phyloP scores from a whole-genome alignment of 2,329 filamentous ascomycete genomes.

The Arthroderma sp. region DNA sequence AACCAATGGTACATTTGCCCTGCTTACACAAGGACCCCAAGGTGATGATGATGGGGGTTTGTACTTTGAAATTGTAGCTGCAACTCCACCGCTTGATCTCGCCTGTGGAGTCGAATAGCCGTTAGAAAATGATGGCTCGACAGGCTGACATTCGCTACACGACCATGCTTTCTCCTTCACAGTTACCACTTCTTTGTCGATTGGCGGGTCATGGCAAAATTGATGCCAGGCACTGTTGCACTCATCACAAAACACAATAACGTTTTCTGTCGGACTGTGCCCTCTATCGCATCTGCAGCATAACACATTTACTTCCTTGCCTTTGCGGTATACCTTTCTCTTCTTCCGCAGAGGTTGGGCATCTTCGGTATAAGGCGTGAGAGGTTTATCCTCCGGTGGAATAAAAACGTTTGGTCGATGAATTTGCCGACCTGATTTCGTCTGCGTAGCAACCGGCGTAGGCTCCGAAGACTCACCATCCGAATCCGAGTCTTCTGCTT shows the following conservation, averaged over 20 bases:
- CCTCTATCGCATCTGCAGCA: slow-evolving; percentile 63
- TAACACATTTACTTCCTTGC: slow-evolving; percentile 33
- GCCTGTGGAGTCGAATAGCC: neutral
- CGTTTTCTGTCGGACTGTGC: slow-evolving; percentile 57
- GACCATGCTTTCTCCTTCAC: slow-evolving; percentile 58
- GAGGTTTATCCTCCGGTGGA: slow-evolving; percentile 17
- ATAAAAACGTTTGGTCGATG: slow-evolving; percentile 51
- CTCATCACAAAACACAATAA: slow-evolving; percentile 75
- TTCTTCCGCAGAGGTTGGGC: slow-evolving; percentile 43
- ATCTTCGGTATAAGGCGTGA: slow-evolving; percentile 10
- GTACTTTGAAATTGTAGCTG: neutral
- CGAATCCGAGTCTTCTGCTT: slow-evolving; percentile 24
- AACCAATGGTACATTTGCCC: slow-evolving; percentile 10
- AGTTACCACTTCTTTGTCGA: slow-evolving; percentile 54
- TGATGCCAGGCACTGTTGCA: slow-evolving; percentile 73
- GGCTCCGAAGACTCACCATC: slow-evolving; percentile 33
- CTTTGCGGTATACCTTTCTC: slow-evolving; percentile 37
- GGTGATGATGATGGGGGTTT: neutral
- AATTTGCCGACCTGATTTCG: slow-evolving; percentile 62
- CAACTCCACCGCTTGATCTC: neutral
- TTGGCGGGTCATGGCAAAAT: slow-evolving; percentile 63
- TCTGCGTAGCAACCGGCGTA: slow-evolving; percentile 49
- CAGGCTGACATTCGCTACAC: slow-evolving; percentile 45
- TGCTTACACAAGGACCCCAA: neutral
- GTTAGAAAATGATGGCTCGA: slow-evolving; percentile 10